A percentile compares a stretch with the other conserved stretches of the same genome.
These are phyloP conservation scores for Berkeleyomyces rouxiae DNA, from an alignment of 2,329 filamentous ascomycete genomes.

Conservation along the genomic window DNA sequence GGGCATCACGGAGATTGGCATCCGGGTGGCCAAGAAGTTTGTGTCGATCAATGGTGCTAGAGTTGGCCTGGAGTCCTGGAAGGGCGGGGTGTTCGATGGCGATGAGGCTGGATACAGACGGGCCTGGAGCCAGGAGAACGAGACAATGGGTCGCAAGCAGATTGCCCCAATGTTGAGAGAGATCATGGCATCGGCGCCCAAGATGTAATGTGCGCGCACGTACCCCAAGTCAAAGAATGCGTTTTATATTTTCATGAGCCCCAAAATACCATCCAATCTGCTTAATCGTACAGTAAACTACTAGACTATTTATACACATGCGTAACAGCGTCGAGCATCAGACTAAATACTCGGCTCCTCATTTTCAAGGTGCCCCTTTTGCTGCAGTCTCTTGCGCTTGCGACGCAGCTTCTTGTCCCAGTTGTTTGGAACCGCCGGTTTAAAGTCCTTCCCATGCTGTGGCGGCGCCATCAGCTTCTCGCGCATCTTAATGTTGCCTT, in stretches of 20 bases:
- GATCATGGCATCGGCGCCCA: neutral
- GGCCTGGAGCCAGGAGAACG: constrained; percentile 50
- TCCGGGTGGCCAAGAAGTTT: constrained; percentile 38
- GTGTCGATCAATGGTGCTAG: constrained; percentile 26
- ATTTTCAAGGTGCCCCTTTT: constrained; percentile 2
- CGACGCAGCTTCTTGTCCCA: constrained; percentile 12
- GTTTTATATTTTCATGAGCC: neutral
- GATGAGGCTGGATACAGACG: constrained; percentile 30
- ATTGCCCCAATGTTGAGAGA: constrained; percentile 50
- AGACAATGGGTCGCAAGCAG: constrained; percentile 49
- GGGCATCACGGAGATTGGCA: constrained; percentile 35
- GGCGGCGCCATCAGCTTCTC: constrained; percentile 14
- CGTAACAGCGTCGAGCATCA: neutral
- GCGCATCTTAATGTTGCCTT: constrained; percentile 19
- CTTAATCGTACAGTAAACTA: neutral
- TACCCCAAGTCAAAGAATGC: neutral
- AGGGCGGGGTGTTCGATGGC: constrained; percentile 29
- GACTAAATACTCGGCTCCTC: neutral
- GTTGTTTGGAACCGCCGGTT: constrained; percentile 8
- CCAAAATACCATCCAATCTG: neutral
- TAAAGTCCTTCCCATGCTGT: neutral
- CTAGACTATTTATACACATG: neutral
- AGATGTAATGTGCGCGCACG: neutral
- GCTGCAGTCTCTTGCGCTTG: constrained; percentile 9
- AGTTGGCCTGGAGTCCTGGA: constrained; percentile 41